phyloP scores from a whole-genome alignment of 495 filamentous ascomycete species.

The Penicillium steckii region DNA sequence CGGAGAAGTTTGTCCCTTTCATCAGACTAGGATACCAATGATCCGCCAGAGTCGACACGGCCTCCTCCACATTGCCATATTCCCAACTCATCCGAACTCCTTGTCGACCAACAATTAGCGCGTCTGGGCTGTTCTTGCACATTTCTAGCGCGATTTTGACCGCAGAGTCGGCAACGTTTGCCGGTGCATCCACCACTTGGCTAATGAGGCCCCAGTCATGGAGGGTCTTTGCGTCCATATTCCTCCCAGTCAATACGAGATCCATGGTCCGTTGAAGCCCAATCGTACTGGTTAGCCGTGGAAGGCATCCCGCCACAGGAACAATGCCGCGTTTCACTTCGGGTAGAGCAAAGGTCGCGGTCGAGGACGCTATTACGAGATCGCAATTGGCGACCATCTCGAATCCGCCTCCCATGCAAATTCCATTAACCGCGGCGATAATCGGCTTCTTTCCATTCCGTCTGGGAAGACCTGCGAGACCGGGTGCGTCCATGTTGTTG shows the following conservation, averaged over 20 bases:
- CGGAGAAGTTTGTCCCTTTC: conserved; percentile 69
- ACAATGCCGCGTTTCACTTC: conserved; percentile 71
- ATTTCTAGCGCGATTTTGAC: conserved; percentile 19
- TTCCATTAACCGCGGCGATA: conserved; percentile 73
- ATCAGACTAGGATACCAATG: conserved; percentile 60
- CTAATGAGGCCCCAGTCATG: conserved; percentile 65
- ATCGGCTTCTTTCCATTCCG: conserved; percentile 56
- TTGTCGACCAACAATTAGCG: conserved; percentile 62
- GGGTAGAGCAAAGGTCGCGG: conserved; percentile 60
- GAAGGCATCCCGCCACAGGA: conserved; percentile 68
- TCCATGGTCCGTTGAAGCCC: conserved; percentile 70
- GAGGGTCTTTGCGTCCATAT: conserved; percentile 55
- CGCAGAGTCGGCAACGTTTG: conserved; percentile 30
- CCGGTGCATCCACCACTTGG: conserved; percentile 15
- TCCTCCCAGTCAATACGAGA: conserved; percentile 64
- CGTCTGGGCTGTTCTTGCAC: conserved; percentile 63
- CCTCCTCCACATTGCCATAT: conserved; percentile 61
- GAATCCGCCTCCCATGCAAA: conserved; percentile 71
- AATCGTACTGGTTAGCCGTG: conserved; percentile 65
- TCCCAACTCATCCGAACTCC: conserved; percentile 71
- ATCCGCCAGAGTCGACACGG: conserved; percentile 53
- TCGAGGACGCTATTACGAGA: conserved; percentile 57
- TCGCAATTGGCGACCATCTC: conserved; percentile 74
- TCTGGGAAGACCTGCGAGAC: conserved; percentile 55
- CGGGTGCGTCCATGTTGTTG: conserved; percentile 45